Conservation (phyloP, 768 basidiomycete genomes). For the Suillus decipiens region DNA sequence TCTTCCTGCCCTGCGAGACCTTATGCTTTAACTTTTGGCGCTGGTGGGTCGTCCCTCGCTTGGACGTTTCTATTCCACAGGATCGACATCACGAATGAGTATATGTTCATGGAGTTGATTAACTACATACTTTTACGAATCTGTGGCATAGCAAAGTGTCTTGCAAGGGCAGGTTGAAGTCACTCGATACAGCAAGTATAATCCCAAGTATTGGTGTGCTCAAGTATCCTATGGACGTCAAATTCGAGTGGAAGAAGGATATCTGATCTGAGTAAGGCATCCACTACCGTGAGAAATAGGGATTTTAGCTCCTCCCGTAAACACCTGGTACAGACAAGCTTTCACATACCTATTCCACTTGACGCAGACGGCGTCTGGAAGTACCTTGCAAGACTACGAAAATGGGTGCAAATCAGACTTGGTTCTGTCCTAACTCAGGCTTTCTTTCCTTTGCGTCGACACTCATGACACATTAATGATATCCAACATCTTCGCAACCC, state of each 20-base stretch:
- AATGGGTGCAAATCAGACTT: too few relatives aligned
- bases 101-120: slow-evolving; percentile 15
- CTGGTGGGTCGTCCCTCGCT: slow-evolving; percentile 70
- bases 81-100: not conserved
- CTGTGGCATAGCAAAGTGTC: slow-evolving; percentile 50
- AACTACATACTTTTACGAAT: slow-evolving; percentile 64
- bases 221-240: not conserved
- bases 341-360: too few relatives aligned
- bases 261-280: not conserved
- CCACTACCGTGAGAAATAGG: not conserved
- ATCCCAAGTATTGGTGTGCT: not conserved
- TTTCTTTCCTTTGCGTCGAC: too few relatives aligned
- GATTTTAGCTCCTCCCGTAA: too few relatives aligned
- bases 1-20: slow-evolving; percentile 73
- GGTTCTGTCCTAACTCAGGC: too few relatives aligned
- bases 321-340: too few relatives aligned
- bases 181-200: not conserved
- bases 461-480: too few relatives aligned
- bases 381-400: too few relatives aligned
- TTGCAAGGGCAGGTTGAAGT: slow-evolving; percentile 2
- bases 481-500: too few relatives aligned
- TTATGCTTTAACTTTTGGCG: slow-evolving; percentile 76
- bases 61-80: slow-evolving; percentile 72
- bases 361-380: too few relatives aligned
- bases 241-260: not conserved